These are phyloP conservation scores for Beauveria sp. DNA, from an alignment of 2,329 filamentous ascomycete genomes.

Conservation along the genomic window DNA sequence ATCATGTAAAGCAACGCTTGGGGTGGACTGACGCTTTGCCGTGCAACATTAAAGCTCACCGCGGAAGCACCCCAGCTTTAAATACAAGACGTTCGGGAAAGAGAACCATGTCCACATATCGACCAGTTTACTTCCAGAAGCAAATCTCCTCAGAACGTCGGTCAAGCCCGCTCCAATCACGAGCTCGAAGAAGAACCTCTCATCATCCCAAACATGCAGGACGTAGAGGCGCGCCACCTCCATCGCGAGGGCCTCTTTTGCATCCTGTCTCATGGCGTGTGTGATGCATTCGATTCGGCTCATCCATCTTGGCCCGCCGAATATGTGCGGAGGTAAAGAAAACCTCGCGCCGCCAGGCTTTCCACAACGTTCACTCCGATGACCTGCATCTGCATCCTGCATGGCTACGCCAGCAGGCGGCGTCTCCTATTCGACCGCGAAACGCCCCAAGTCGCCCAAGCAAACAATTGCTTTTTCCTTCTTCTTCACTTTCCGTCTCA, in stretches of 20 bases:
- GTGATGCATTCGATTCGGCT: neutral
- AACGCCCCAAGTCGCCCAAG: neutral
- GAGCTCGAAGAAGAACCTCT: too few species aligned
- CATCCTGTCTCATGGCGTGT: neutral
- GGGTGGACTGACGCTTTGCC: too few species aligned
- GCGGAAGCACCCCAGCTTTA: neutral
- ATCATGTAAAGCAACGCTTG: too few species aligned
- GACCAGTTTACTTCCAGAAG: neutral
- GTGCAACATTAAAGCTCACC: too few species aligned
- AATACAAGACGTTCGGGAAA: neutral
- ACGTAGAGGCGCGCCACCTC: neutral
- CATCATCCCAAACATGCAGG: conserved; percentile 3
- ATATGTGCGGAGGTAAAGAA: neutral
- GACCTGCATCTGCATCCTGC: conserved; percentile 1
- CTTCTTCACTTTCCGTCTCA: neutral
- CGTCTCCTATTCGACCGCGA: neutral
- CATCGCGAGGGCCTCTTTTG: neutral
- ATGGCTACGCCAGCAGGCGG: neutral
- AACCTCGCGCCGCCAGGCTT: neutral
- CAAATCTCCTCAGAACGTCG: neutral
- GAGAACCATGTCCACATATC: neutral
- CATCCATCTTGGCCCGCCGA: neutral
- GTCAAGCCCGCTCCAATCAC: neutral
- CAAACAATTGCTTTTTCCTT: neutral
- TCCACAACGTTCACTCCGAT: neutral